A percentile compares a stretch with the other conserved stretches of the same genome.
These are phyloP conservation scores for Spiraea crenata DNA, from an alignment of 331 rosid genomes.

Conservation along the genomic window DNA sequence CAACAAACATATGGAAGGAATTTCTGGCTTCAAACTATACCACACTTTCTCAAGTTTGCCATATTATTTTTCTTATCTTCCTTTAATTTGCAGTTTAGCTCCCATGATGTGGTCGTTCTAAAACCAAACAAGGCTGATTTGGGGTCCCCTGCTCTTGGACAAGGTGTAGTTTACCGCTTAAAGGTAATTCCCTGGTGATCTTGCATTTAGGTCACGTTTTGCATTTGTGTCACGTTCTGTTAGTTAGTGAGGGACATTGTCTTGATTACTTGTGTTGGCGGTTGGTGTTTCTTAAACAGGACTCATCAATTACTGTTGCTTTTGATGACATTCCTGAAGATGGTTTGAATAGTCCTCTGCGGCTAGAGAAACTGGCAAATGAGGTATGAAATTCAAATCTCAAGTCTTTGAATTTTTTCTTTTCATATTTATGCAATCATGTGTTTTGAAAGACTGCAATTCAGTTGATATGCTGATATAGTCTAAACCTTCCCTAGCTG, in stretches of 20 bases:
- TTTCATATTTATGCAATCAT: neutral
- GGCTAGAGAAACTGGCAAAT: slow-evolving; percentile 90
- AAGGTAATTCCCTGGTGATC: slow-evolving; percentile 54
- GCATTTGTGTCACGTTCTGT: slow-evolving; percentile 10
- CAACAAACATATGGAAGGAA: neutral
- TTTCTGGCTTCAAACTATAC: slow-evolving; percentile 1
- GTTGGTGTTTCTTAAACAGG: slow-evolving; percentile 49
- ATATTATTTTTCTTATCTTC: neutral
- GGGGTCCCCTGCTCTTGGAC: slow-evolving; percentile 92
- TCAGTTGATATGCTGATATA: neutral
- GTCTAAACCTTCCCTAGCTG: neutral
- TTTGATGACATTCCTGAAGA: slow-evolving; percentile 97
- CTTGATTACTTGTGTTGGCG: slow-evolving; percentile 30
- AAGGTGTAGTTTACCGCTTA: slow-evolving; percentile 90
- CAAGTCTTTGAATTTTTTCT: neutral
- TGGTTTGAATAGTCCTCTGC: slow-evolving; percentile 78
- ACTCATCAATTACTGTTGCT: slow-evolving; percentile 89
- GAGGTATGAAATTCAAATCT: slow-evolving; percentile 50
- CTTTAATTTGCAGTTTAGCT: slow-evolving; percentile 62
- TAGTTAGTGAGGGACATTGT: slow-evolving; percentile 17
- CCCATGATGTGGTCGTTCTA: slow-evolving; percentile 91
- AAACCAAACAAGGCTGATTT: slow-evolving; percentile 91
- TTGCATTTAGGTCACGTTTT: too few relatives aligned
- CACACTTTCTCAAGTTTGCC: neutral
- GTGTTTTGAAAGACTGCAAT: neutral